Evolutionary conservation across 179 eudicot species (phyloP).

Genomic region (Beta lomatogona): DNA sequence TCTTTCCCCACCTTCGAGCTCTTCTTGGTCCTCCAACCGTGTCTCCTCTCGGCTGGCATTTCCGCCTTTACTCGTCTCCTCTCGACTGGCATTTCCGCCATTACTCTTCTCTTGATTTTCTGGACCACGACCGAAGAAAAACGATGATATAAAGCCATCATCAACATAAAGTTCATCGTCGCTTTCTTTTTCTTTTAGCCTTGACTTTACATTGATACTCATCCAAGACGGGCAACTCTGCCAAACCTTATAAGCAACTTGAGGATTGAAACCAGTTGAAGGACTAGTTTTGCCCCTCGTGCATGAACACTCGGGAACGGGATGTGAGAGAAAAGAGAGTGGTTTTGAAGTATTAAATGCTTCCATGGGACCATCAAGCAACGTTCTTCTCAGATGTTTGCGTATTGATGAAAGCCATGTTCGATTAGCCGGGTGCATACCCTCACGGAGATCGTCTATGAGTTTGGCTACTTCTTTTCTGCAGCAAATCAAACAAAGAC

Average conservation of each 20-base stretch:
- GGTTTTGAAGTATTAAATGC: conserved; percentile 51
- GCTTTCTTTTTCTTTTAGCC: conserved; percentile 44
- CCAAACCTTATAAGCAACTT: conserved; percentile 42
- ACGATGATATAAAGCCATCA: conserved; percentile 48
- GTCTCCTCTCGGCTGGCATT: conserved; percentile 60
- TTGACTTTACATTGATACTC: conserved; percentile 27
- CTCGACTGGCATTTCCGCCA: conserved; percentile 45
- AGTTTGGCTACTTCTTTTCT: conserved; percentile 59
- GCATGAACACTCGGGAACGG: conserved; percentile 85
- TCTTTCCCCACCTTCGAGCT: conserved; percentile 72
- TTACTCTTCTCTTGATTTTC: conserved; percentile 40
- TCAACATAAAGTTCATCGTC: conserved; percentile 63
- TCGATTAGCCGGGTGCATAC: conserved; percentile 67
- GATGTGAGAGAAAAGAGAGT: conserved; percentile 71
- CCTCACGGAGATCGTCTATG: conserved; percentile 66
- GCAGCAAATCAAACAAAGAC: conserved; percentile 13
- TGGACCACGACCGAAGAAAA: conserved; percentile 49
- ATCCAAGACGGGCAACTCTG: conserved; percentile 78
- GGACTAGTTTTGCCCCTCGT: conserved; percentile 31
- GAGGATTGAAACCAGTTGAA: conserved; percentile 28
- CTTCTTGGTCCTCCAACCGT: conserved; percentile 85
- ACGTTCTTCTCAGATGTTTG: conserved; percentile 52
- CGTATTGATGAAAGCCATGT: conserved; percentile 86
- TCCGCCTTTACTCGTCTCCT: conserved; percentile 47
- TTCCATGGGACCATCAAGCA: conserved; percentile 48